These are phyloP conservation scores for Dryas octopetala DNA, from an alignment of 306 rosid genomes.

Conservation along the genomic window DNA sequence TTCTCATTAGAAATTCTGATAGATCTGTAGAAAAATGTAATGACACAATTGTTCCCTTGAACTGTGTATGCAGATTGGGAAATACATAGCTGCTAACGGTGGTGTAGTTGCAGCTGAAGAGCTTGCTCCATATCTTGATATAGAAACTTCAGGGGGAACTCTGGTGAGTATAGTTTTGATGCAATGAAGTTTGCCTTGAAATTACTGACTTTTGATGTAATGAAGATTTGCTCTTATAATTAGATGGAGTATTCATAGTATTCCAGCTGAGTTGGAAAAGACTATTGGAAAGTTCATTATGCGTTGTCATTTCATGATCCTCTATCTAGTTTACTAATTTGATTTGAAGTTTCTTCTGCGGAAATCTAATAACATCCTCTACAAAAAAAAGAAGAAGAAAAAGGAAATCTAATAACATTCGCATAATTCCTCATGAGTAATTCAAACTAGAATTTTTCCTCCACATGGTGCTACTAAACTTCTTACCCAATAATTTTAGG, in stretches of 20 bases:
- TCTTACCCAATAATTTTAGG: background rate
- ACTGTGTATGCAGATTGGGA: constrained; percentile 72
- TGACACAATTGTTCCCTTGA: background rate
- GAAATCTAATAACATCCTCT: background rate
- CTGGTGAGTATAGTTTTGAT: constrained; percentile 41
- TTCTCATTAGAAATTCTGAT: background rate
- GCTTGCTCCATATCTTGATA: constrained; percentile 90
- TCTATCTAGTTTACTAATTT: background rate
- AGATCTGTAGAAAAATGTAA: background rate
- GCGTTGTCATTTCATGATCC: background rate
- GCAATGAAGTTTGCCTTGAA: background rate
- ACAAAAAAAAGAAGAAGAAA: too few species aligned
- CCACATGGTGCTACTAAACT: background rate
- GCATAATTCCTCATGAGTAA: background rate
- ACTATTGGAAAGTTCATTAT: background rate
- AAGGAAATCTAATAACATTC: background rate
- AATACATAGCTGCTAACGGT: constrained; percentile 86
- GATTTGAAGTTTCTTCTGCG: constrained; percentile 11
- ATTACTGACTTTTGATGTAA: background rate
- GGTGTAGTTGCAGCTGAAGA: constrained; percentile 98
- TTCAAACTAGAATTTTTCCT: background rate
- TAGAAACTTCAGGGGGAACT: constrained; percentile 45
- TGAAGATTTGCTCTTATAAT: background rate
- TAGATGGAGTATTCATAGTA: background rate
- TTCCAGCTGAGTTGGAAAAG: background rate